A percentile compares a stretch with the other conserved stretches of the same genome.
Evolutionary conservation across 306 rosid species (phyloP).

Genomic region (Trifolium fragiferum): DNA sequence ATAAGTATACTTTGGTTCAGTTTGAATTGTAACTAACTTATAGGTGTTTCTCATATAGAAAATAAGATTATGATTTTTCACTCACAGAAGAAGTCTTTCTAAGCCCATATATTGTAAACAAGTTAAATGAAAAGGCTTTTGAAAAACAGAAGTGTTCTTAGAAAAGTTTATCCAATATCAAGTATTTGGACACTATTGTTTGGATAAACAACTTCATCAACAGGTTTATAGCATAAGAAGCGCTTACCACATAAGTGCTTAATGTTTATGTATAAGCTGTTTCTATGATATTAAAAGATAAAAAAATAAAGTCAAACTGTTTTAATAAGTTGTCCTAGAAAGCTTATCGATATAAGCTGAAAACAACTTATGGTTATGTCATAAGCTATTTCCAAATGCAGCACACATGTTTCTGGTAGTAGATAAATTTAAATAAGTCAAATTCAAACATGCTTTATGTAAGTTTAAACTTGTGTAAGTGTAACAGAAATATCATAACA

Average conservation of each 20-base stretch:
- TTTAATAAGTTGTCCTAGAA: background rate
- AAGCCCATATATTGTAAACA: background rate
- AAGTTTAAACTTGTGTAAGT: background rate
- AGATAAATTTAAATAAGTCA: background rate
- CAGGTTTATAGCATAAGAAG: background rate
- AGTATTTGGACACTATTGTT: background rate
- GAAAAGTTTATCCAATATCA: background rate
- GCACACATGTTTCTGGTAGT: background rate
- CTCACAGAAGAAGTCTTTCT: background rate
- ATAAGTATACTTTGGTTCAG: background rate
- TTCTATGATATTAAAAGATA: background rate
- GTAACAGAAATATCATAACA: background rate
- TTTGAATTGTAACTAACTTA: conserved; percentile 7
- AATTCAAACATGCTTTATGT: background rate
- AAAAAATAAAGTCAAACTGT: background rate
- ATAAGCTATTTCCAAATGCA: background rate
- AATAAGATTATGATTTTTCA: too few species aligned
- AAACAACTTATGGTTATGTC: background rate
- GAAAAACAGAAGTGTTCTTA: background rate
- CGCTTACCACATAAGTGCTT: too few species aligned
- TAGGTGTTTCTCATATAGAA: too few species aligned
- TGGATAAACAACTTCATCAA: background rate
- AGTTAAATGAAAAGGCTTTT: background rate
- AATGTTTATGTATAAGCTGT: background rate
- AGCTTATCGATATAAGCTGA: background rate